Percentiles rank a stretch among this genome's conserved stretches.
phyloP scores from a whole-genome alignment of 352 stramenopile genomes.

The Stramenopiles sp. region DNA sequence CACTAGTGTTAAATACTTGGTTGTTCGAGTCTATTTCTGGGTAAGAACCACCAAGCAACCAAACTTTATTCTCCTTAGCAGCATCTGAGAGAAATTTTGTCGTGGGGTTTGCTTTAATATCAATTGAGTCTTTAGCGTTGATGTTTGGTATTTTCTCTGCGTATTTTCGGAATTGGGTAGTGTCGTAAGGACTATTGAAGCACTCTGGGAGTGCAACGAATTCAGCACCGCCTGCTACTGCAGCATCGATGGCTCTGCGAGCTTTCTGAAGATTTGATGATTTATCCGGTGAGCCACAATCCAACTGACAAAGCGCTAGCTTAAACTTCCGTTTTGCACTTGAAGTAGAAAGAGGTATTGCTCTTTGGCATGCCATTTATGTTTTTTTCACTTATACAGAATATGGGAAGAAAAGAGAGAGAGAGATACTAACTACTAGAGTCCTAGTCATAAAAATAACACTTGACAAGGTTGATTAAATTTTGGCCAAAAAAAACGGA shows the following conservation, averaged over 20 bases:
- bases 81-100: slow-evolving; percentile 23
- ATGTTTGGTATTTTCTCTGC: slow-evolving; percentile 61
- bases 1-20: slow-evolving; percentile 93
- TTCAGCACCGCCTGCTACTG: slow-evolving; percentile 22
- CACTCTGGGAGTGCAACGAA: slow-evolving; percentile 62
- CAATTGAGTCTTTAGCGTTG: slow-evolving; percentile 11
- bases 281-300: slow-evolving; percentile 2
- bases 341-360: too few species aligned
- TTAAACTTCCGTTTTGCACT: too few species aligned
- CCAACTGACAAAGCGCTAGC: slow-evolving; percentile 3
- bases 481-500: too few species aligned
- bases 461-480: too few species aligned
- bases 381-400: too few species aligned
- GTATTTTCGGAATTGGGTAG: slow-evolving; percentile 77
- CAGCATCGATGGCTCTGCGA: neutral
- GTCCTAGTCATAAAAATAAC: too few species aligned
- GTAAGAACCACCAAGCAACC: slow-evolving; percentile 83
- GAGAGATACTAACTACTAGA: too few species aligned
- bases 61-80: slow-evolving; percentile 37
- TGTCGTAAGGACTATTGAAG: slow-evolving; percentile 89
- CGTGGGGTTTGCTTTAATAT: slow-evolving; percentile 17
- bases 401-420: too few species aligned
- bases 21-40: slow-evolving; percentile 35
- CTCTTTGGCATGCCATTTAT: too few species aligned
- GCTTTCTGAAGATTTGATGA: slow-evolving; percentile 5